Evolutionary conservation across 331 rosid species (phyloP).

Genomic region (Saraca asoca): DNA sequence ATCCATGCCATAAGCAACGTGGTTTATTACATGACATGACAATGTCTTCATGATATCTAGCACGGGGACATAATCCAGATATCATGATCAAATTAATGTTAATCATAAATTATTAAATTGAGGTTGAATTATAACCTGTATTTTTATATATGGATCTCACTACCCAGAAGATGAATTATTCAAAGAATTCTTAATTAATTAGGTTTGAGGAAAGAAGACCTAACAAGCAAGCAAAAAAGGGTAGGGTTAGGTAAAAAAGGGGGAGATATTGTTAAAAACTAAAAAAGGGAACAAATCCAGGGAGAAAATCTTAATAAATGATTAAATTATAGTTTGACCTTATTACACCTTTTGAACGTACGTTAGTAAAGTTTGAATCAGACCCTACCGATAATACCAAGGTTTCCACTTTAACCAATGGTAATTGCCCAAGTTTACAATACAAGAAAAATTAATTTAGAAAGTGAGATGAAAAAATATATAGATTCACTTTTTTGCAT

Average conservation of each 20-base stretch:
- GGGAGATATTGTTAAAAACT: not conserved
- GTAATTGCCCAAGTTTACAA: slow-evolving; percentile 30
- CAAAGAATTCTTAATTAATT: not conserved
- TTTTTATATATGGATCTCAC: not conserved
- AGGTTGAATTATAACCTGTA: slow-evolving; percentile 7
- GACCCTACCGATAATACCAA: slow-evolving; percentile 32
- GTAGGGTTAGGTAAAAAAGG: slow-evolving; percentile 31
- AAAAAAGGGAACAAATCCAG: slow-evolving; percentile 17
- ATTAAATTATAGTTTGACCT: slow-evolving; percentile 49
- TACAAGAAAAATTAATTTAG: not conserved
- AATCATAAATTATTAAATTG: not conserved
- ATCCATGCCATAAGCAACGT: slow-evolving; percentile 8
- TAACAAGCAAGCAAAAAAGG: slow-evolving; percentile 25
- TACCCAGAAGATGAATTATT: not conserved
- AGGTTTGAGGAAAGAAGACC: slow-evolving; percentile 22
- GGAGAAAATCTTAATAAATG: slow-evolving; percentile 38
- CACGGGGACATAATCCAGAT: slow-evolving; percentile 38
- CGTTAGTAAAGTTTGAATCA: slow-evolving; percentile 31
- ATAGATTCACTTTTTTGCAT: slow-evolving; percentile 6
- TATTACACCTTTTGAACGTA: not conserved
- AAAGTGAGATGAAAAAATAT: too few relatives aligned
- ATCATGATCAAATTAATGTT: slow-evolving; percentile 23
- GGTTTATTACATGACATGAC: slow-evolving; percentile 17
- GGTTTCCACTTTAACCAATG: slow-evolving; percentile 29
- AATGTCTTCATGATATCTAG: slow-evolving; percentile 42